Evolutionary conservation across 2,329 filamentous ascomycete species (phyloP), one percentile per base, ranked within the genome.

Genomic region (Aspergillus pseudoterreus): DNA sequence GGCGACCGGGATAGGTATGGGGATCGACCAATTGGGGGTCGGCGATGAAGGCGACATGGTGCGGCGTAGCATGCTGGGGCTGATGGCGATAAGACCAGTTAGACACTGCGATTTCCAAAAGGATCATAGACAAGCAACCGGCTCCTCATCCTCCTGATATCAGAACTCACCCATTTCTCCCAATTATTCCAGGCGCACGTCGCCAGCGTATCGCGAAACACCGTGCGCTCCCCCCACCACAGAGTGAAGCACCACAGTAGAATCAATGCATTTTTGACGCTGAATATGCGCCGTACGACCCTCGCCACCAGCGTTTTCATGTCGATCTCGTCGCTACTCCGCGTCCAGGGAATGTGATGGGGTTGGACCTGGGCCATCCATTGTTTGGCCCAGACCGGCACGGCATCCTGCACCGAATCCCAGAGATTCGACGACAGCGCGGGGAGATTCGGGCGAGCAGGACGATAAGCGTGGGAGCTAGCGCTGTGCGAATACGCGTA

Each of bases 21-120:
- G 91, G 89, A 71, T 96, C 92, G 64, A 94, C 90, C 52, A 96
- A 81, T 69, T 96, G 92, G 41, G 92, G 92, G 66, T 96, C 92
- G 54, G 92, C 90, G 59, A 96, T 79, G 67, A 96, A 85, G 61
- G 90, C 79, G 60, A 95, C 80, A 66, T 86, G 89, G 69, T 97
- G 92, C 24, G 94, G 94, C 32, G 81, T 83, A 46, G 92, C 87
- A 60, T 80, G 84, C 63, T 81, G 73, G 48, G 91, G 90, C 94
- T 96, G 65, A 35, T 50, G 35, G 51, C 14, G 30, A 59, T 22
- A 51, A 53, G 17, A 43, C 42, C 11, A n/a, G 12, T 50, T 19
- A 27, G 14, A 21, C 24, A 41, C 32, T 4, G 12, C 42, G 22
- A 33, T 38, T 17, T 24, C 21, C 32, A 30, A 8, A 30, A 30